A percentile compares a stretch with the other conserved stretches of the same genome.
phyloP scores from a whole-genome alignment of 164 flowering plant species.

The Taxillus chinensis region DNA sequence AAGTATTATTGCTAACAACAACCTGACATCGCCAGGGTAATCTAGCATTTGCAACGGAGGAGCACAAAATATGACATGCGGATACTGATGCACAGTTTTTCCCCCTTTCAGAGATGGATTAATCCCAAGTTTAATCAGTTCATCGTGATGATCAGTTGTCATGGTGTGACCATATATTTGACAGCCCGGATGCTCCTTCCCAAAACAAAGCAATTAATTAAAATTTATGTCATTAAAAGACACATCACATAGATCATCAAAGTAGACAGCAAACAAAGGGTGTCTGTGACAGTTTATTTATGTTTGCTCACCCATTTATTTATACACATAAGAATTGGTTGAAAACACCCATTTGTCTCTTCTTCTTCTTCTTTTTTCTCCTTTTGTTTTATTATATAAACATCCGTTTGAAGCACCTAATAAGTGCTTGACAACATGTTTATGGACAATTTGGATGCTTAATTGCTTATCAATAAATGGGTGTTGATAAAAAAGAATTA shows the following conservation, averaged over 20 bases:
- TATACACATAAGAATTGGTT: no score
- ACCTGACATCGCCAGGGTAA: slow-evolving; percentile 88
- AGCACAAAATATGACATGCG: slow-evolving; percentile 86
- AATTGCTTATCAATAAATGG: no score
- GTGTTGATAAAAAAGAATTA: no score
- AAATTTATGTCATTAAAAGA: not conserved
- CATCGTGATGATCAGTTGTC: slow-evolving; percentile 76
- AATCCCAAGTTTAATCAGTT: slow-evolving; percentile 64
- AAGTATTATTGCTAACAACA: not conserved
- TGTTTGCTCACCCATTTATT: no score
- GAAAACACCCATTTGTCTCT: no score
- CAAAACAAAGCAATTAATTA: slow-evolving; percentile 1
- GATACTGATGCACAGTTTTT: slow-evolving; percentile 28
- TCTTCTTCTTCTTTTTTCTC: no score
- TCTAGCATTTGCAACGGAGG: slow-evolving; percentile 69
- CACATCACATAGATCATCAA: not conserved
- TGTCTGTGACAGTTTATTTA: no score
- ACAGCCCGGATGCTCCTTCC: slow-evolving; percentile 71
- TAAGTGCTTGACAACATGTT: no score
- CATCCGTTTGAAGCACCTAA: no score
- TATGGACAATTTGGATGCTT: no score
- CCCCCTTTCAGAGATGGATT: slow-evolving; percentile 49
- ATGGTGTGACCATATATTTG: slow-evolving; percentile 74
- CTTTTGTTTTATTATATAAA: no score
- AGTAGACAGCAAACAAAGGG: no score